A percentile compares a stretch with the other conserved stretches of the same genome.
These are phyloP conservation scores for Vigna nakashimae DNA, from an alignment of 306 rosid genomes.

Conservation along the genomic window DNA sequence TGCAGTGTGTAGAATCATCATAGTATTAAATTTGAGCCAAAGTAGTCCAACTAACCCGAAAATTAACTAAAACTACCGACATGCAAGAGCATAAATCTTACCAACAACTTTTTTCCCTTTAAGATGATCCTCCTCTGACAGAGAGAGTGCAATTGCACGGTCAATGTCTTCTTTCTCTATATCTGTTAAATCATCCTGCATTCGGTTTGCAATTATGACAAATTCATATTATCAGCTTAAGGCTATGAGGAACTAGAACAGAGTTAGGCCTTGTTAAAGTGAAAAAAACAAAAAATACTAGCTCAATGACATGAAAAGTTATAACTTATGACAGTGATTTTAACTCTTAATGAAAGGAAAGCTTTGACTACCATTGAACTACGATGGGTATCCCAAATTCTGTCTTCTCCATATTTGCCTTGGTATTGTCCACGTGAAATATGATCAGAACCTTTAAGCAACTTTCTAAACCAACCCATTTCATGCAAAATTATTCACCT, in stretches of 20 bases:
- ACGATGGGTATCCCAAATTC: slow-evolving; percentile 60
- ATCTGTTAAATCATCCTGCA: slow-evolving; percentile 73
- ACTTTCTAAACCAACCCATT: slow-evolving; percentile 87
- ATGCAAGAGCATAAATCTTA: slow-evolving; percentile 51
- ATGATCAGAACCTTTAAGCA: slow-evolving; percentile 72
- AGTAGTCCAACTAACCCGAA: slow-evolving; percentile 22
- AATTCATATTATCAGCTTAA: slow-evolving; percentile 40
- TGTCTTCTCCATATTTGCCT: slow-evolving; percentile 61
- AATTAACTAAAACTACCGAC: slow-evolving; percentile 20
- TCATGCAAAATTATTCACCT: slow-evolving; percentile 40
- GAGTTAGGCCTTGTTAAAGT: slow-evolving; percentile 28
- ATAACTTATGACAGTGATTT: slow-evolving; percentile 2
- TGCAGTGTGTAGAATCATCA: slow-evolving; percentile 19
- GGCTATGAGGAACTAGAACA: slow-evolving; percentile 30
- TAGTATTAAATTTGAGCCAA: slow-evolving; percentile 2
- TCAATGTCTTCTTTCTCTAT: slow-evolving; percentile 69
- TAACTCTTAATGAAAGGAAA: slow-evolving; percentile 28
- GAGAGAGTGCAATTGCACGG: slow-evolving; percentile 77
- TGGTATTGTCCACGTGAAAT: slow-evolving; percentile 56
- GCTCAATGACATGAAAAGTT: slow-evolving; percentile 24
- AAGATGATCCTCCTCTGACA: slow-evolving; percentile 68
- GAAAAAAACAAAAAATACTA: slow-evolving; percentile 27
- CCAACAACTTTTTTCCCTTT: slow-evolving; percentile 65
- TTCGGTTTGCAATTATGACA: slow-evolving; percentile 40
- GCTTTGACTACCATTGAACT: slow-evolving; percentile 63